Conservation (phyloP, 768 basidiomycete species). For the Rhizopogon roseolus region DNA sequence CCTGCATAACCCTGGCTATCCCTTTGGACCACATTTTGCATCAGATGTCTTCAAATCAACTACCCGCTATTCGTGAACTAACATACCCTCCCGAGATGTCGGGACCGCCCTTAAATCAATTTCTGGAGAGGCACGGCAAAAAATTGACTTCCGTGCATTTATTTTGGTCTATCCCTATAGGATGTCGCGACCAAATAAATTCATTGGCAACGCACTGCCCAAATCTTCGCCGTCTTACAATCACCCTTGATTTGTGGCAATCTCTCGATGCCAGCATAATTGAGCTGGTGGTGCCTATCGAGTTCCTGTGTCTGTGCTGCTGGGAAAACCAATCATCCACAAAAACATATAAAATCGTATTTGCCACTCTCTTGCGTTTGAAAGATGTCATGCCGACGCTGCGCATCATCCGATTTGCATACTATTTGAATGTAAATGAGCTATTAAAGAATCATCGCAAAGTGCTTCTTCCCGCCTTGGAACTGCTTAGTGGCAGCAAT, state of each 20-base stretch:
- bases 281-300: constrained; percentile 12
- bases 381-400: constrained; percentile 12
- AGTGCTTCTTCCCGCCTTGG: constrained; percentile 6
- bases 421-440: constrained; percentile 11
- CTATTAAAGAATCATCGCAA: constrained; percentile 13
- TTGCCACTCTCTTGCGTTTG: constrained; percentile 11
- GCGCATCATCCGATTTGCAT: constrained; percentile 15
- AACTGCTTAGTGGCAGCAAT: background rate
- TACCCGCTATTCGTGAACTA: constrained; percentile 5
- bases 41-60: constrained; percentile 7
- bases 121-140: constrained; percentile 10
- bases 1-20: constrained; percentile 5
- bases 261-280: background rate
- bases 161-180: no score
- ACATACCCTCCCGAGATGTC: no score
- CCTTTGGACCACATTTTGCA: no score
- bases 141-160: constrained; percentile 1
- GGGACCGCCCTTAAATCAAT: background rate
- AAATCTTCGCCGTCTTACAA: constrained; percentile 14
- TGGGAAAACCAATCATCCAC: background rate
- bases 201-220: constrained; percentile 8
- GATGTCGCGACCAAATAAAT: background rate
- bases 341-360: background rate
- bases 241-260: constrained; percentile 1
- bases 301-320: constrained; percentile 13